Base-by-base conservation (phyloP, 2,329 filamentous ascomycete species). In the Pyricularia sp. region DNA sequence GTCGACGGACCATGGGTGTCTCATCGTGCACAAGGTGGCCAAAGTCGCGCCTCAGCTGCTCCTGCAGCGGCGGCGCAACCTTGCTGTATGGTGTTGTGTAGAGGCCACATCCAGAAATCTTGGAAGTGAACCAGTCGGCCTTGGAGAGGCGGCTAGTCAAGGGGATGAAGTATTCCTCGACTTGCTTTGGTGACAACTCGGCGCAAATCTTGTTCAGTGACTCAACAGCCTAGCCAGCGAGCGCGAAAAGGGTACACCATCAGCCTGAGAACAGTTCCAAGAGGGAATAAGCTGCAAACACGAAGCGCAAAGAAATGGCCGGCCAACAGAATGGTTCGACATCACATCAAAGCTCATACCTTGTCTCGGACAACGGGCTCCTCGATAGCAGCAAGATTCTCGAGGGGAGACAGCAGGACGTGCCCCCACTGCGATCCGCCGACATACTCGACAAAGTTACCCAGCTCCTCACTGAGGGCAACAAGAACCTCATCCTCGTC, bases 111-210 rank as follows among this genome's bases (percentile, higher is more conserved):
- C 93, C 94, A 35, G 94, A 99, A 69, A 99, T 94, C 81, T 97
- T 99, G 69, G 94, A 97, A 66, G 94, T 99, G 78, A 99, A 99
- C 94, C 94, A 99, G 79, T 99, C 94, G 78, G 94, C 94, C 84
- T 97, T 99, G 69, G 94, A 96, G 67, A 99, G 90, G 74, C 94
- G 91, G 73, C 96, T 86, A 66, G 93, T 93, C 73, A 99, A 88
- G 68, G 94, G 94, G 71, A 99, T 93, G 80, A 97, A 97, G 78
- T 93, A 90, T 73, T 97, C 91, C 82, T 99, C 94, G 74, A 97
- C 88, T 81, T 99, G 94, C 77, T 91, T 85, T 71, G 91, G 81
- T 63, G 92, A 96, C 65, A 99, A 84, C 75, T 96, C 87, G 74
- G 88, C 86, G 84, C 94, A 97, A 77, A 99, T 97, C 82, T 97